A percentile compares a stretch with the other conserved stretches of the same genome.
phyloP scores from a whole-genome alignment of 140 eudicot species.

The Stevia rebaudiana region DNA sequence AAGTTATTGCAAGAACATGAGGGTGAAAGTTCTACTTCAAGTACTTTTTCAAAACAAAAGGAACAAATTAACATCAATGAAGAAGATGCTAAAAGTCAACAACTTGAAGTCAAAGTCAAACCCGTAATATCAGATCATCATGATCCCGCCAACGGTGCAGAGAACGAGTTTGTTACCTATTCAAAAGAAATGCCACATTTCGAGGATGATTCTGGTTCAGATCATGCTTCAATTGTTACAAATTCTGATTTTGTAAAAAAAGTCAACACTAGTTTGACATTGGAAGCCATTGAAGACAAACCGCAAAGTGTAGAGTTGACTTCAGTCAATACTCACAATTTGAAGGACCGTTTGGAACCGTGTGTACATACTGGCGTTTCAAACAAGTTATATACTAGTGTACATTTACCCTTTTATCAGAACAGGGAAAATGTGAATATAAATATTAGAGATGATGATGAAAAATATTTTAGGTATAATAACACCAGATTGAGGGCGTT shows the following conservation, averaged over 20 bases:
- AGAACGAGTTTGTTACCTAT: constrained; percentile 41
- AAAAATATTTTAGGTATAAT: constrained; percentile 59
- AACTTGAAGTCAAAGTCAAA: constrained; percentile 41
- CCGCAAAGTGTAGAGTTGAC: constrained; percentile 29
- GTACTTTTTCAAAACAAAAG: constrained; percentile 50
- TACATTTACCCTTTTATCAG: constrained; percentile 54
- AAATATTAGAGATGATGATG: constrained; percentile 92
- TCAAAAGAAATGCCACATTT: constrained; percentile 31
- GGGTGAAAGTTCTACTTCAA: constrained; percentile 88
- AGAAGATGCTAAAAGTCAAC: constrained; percentile 40
- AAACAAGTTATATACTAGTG: constrained; percentile 54
- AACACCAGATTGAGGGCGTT: constrained; percentile 50
- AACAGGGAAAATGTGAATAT: constrained; percentile 59
- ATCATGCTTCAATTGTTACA: constrained; percentile 37
- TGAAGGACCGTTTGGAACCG: constrained; percentile 35
- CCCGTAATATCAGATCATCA: constrained; percentile 44
- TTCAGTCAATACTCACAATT: constrained; percentile 34
- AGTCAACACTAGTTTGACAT: constrained; percentile 26
- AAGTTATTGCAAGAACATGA: constrained; percentile 75
- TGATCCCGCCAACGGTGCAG: constrained; percentile 82
- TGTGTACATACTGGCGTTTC: constrained; percentile 43
- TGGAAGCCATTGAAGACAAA: constrained; percentile 27
- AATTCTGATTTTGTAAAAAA: constrained; percentile 39
- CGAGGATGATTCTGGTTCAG: constrained; percentile 43
- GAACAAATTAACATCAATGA: constrained; percentile 19